Conservation (phyloP, 192 early-diverging fungal species). For the Backusella liffmaniae region DNA sequence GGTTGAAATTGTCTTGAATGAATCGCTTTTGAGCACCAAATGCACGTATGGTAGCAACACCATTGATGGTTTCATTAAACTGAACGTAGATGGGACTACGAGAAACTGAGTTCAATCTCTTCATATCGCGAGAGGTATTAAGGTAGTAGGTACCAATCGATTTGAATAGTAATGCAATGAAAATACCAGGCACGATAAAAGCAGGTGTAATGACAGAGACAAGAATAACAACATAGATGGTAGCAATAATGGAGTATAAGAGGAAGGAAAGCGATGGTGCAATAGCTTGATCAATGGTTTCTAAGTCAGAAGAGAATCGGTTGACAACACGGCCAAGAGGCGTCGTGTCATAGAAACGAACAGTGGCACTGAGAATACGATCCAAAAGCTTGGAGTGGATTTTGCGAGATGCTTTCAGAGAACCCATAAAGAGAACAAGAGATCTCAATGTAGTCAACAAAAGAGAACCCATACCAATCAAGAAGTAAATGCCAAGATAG, state of each 20-base stretch:
- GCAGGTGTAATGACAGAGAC: conserved; percentile 68
- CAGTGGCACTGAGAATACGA: conserved; percentile 61
- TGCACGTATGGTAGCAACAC: conserved; percentile 81
- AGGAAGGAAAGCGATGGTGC: conserved; percentile 51
- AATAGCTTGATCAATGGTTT: conserved; percentile 67
- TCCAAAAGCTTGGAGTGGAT: conserved; percentile 59
- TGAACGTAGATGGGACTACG: conserved; percentile 74
- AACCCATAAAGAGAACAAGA: conserved; percentile 47
- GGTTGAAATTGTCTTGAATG: conserved; percentile 51
- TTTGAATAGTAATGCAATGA: conserved; percentile 57
- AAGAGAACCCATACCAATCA: conserved; percentile 47
- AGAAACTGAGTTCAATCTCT: conserved; percentile 79
- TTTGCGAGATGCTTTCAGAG: conserved; percentile 51
- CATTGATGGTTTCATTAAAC: conserved; percentile 78
- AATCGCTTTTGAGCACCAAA: conserved; percentile 73
- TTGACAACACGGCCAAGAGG: conserved; percentile 83
- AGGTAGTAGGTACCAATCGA: conserved; percentile 70
- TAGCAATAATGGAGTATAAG: conserved; percentile 48
- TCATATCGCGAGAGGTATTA: conserved; percentile 79
- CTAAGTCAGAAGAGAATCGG: conserved; percentile 85
- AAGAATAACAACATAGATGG: conserved; percentile 55
- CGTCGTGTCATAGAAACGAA: conserved; percentile 89
- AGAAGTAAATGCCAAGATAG: conserved; percentile 63
- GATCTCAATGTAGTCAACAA: conserved; percentile 39
- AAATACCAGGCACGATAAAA: conserved; percentile 66